phyloP scores from a whole-genome alignment of 139 green algal genomes.

The Volvox reticuliferus region DNA sequence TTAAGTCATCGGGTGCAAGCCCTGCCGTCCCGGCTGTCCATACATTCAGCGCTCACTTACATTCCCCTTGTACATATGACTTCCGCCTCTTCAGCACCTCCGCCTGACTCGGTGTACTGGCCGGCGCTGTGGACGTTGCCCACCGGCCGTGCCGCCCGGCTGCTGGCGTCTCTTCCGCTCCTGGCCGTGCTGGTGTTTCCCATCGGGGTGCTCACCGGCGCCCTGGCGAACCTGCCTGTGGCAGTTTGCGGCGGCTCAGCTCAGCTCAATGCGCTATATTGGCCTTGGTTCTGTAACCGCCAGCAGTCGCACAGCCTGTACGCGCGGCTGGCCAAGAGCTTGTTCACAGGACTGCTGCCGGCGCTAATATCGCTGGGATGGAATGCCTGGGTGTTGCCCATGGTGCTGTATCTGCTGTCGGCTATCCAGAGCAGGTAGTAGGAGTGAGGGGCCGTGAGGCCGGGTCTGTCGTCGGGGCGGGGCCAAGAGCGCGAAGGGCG shows the following conservation, averaged over 20 bases:
- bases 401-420: conserved; percentile 11
- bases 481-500: too few relatives aligned
- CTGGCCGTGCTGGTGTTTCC: conserved; percentile 34
- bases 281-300: conserved; percentile 38
- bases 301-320: neutral
- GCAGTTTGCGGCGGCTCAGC: conserved; percentile 32
- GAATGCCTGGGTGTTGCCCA: conserved; percentile 45
- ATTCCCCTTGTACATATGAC: too few relatives aligned
- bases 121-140: conserved; percentile 36
- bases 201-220: conserved; percentile 34
- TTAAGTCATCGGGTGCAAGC: too few relatives aligned
- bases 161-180: conserved; percentile 20
- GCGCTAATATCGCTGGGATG: conserved; percentile 28
- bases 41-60: too few relatives aligned
- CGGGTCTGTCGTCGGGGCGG: too few relatives aligned
- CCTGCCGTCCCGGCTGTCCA: too few relatives aligned
- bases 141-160: conserved; percentile 15
- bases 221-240: conserved; percentile 37
- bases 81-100: neutral
- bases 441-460: neutral
- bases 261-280: conserved; percentile 26
- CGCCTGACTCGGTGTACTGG: conserved; percentile 30
- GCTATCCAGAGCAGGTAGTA: conserved; percentile 39
- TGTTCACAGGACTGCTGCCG: conserved; percentile 31
- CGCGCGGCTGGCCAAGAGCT: conserved; percentile 6